Evolutionary conservation across 2,329 filamentous ascomycete genomes (phyloP), one percentile per base, ranked within the genome.

Genomic region (Colletotrichum brevisporum): DNA sequence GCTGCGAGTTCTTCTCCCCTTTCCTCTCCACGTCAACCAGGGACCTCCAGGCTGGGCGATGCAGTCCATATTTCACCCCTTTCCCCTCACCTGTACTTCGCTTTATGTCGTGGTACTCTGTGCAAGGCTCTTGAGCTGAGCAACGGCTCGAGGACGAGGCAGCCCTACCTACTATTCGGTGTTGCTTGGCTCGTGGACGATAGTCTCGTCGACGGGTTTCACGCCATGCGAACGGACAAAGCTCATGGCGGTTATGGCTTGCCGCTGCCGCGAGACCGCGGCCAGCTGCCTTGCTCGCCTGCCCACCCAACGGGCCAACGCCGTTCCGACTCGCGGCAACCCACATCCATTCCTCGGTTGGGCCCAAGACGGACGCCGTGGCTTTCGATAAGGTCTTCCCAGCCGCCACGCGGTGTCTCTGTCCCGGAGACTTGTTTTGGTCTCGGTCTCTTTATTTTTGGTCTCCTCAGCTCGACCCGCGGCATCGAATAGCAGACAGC

Each of bases 181-280:
- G 18, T 18, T 31, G 8, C 59, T 26, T 67, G 39, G 51, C 43
- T 45, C 21, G 43, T n/a, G 48, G 48, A 62, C 56, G 36, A 51
- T 70, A 58, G 63, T 68, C 51, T 48, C 31, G 36, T 62, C 43
- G n/a, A 56, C 43, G 21, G 31, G 56, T 67, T 67, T 62, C 63
- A 61, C 55, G 18, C 63, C 43, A 61, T 55, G 62, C 21, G 45
- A 66, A 55, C 66, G 50, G 41, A 43, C 66, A 61, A 60, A 56
- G 55, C 31, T 51, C 51, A 4, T 61, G 66, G 59, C 60, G 65
- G 31, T 12, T 18, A 52, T 63, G 59, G 55, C 62, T 69, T 65
- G 55, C 51, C 51, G 43, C 55, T 63, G 59, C 55, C 62, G 61
- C 66, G n/a, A 43, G 50, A 53, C 47, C 45, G 39, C 31, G 13